phyloP scores from a whole-genome alignment of 2,329 filamentous ascomycete species.

The Aspergillus clavatus region DNA sequence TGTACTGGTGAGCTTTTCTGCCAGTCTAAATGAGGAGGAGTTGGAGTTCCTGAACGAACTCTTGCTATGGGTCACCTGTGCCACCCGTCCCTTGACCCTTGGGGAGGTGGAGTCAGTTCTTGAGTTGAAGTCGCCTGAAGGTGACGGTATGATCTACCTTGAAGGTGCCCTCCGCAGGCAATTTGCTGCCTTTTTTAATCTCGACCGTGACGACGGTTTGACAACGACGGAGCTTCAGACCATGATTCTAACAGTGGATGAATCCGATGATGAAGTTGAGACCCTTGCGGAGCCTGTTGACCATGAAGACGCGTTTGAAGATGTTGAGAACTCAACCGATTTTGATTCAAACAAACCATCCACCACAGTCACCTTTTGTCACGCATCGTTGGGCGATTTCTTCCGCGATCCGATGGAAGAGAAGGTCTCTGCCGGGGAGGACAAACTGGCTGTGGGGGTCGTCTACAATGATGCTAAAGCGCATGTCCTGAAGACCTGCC shows the following conservation, averaged over 20 bases:
- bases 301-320: constrained; percentile 8
- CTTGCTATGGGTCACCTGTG: constrained; percentile 45
- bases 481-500: constrained; percentile 4
- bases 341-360: constrained; percentile 17
- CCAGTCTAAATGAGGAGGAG: constrained; percentile 25
- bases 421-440: constrained; percentile 13
- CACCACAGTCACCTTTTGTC: constrained; percentile 18
- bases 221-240: constrained; percentile 18
- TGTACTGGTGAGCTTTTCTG: constrained; percentile 39
- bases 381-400: constrained; percentile 24
- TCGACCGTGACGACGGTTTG: constrained; percentile 41
- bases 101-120: constrained; percentile 45
- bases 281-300: not conserved
- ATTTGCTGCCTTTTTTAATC: constrained; percentile 46
- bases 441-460: constrained; percentile 13
- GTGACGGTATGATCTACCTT: constrained; percentile 31
- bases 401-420: constrained; percentile 11
- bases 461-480: constrained; percentile 12
- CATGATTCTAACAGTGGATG: not conserved
- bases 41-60: constrained; percentile 46
- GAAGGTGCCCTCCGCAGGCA: constrained; percentile 42
- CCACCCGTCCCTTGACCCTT: constrained; percentile 42
- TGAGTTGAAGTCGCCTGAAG: constrained; percentile 41
- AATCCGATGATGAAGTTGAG: constrained; percentile 10
- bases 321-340: constrained; percentile 6